Percentiles rank a stretch among this genome's conserved stretches.
These are phyloP conservation scores for Penicillium canescens DNA, from an alignment of 495 filamentous ascomycete genomes.

Conservation along the genomic window DNA sequence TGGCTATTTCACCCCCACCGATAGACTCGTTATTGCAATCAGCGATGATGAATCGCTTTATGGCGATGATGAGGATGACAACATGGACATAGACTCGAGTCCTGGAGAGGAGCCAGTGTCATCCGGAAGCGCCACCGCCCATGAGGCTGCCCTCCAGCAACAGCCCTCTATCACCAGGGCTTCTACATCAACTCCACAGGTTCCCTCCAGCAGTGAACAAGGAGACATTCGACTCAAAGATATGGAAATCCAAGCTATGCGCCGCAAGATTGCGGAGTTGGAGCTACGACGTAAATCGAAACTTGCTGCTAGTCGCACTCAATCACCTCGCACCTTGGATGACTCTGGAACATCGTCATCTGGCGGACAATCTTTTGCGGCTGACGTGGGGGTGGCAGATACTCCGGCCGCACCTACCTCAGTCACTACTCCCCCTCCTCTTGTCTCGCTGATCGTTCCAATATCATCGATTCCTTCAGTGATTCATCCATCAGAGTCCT, in stretches of 20 bases:
- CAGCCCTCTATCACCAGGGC: conserved; percentile 7
- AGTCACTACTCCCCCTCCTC: background rate
- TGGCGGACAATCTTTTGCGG: conserved; percentile 11
- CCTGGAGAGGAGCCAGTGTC: conserved; percentile 9
- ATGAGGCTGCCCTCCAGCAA: conserved; percentile 11
- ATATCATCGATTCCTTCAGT: conserved; percentile 11
- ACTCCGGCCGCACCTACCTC: conserved; percentile 1
- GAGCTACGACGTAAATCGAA: conserved; percentile 67
- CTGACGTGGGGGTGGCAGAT: conserved; percentile 11
- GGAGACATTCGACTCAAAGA: conserved; percentile 65
- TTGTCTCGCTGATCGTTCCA: conserved; percentile 3
- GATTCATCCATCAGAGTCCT: conserved; percentile 12
- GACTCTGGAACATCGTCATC: conserved; percentile 19
- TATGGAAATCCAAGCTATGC: conserved; percentile 71
- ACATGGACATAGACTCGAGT: conserved; percentile 35
- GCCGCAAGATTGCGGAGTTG: conserved; percentile 71
- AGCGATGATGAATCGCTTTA: conserved; percentile 63
- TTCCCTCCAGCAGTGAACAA: conserved; percentile 33
- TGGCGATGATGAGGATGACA: conserved; percentile 39
- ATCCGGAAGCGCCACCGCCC: background rate
- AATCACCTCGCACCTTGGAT: conserved; percentile 31
- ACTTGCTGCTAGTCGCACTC: conserved; percentile 38
- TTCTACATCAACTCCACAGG: conserved; percentile 42
- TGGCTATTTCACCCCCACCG: conserved; percentile 13
- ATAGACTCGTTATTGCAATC: conserved; percentile 68